Evolutionary conservation across 345 rosid genomes (phyloP).

Genomic region (Salix caprea): DNA sequence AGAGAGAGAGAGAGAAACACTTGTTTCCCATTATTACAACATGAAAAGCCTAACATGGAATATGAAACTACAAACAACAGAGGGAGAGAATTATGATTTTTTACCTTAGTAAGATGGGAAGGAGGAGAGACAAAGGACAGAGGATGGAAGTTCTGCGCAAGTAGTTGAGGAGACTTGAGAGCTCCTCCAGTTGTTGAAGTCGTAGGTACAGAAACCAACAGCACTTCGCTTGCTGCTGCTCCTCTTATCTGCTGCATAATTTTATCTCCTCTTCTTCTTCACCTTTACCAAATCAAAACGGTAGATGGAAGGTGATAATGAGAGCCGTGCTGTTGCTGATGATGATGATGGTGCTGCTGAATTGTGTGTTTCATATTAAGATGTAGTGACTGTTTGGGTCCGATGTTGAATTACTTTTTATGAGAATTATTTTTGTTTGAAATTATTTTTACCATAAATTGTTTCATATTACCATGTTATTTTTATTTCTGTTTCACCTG

Average conservation of each 20-base stretch:
- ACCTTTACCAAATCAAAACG: too few species aligned
- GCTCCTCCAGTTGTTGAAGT: constrained; percentile 41
- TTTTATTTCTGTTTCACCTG: too few species aligned
- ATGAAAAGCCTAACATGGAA: neutral
- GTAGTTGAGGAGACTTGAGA: constrained; percentile 8
- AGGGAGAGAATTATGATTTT: neutral
- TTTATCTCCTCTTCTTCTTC: too few species aligned
- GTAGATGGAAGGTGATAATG: too few species aligned
- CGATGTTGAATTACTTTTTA: too few species aligned
- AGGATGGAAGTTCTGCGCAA: constrained; percentile 19
- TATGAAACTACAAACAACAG: neutral
- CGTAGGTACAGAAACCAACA: constrained; percentile 8
- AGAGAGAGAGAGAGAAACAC: neutral
- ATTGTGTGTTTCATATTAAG: too few species aligned
- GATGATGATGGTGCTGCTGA: too few species aligned
- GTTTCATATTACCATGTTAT: too few species aligned
- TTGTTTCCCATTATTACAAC: neutral
- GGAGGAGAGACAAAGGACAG: constrained; percentile 29
- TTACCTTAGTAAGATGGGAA: constrained; percentile 45
- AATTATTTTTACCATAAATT: too few species aligned
- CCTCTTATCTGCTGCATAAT: constrained; percentile 37
- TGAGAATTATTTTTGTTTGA: too few species aligned
- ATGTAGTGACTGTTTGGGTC: too few species aligned
- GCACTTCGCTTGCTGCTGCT: constrained; percentile 30
- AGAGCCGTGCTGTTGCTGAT: too few species aligned